Evolutionary conservation across 768 basidiomycete genomes (phyloP), one percentile per base, ranked within the genome.

Genomic region (Roridomyces roridus): DNA sequence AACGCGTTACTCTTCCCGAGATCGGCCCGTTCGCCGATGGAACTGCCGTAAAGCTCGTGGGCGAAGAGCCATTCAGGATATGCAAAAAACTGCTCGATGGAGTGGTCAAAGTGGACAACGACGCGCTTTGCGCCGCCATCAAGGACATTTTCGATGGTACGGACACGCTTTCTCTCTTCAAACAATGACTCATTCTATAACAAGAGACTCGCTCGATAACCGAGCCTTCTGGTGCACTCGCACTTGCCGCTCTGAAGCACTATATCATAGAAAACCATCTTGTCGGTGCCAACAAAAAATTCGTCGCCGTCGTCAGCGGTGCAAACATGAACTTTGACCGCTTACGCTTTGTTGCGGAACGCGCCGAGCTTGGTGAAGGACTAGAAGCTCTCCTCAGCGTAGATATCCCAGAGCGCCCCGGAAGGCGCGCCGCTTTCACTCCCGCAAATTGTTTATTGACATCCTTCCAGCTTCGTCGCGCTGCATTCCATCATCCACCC

Each of bases 271-370:
- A 87, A 55, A 92, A 97, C 71, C 82, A 88, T 47, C 84, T 98
- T 29, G 65, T 94, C 47, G 92, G 92, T 34, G 86, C 91, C 2
- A 82, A 89, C 52, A 93, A 93, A 75, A 87, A 85, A 54, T 97
- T 96, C 62, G 96, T 98, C 26, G 95, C 85, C 6, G 87, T 98
- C 48, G 77, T 98, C 60, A 96, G 93, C 66, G 97, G 97, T 20
- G 97, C 96, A 17, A 98, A 99, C 75, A 97, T 99, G 93, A 98
- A 99, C 76, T 99, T 99, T 73, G 92, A 94, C 67, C 86, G 96
- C 39, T 74, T 99, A 42, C 86, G 97, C 10, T 99, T 98, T 69
- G 96, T 99, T n/a, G 92, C 97, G 18, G 97, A 99, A 71, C 94
- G 97, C 53, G 97, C 97, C 4, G 95, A 98, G 72, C 80, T 98